These are phyloP conservation scores for Pugionium cornutum DNA, from an alignment of 345 rosid species.

Conservation along the genomic window DNA sequence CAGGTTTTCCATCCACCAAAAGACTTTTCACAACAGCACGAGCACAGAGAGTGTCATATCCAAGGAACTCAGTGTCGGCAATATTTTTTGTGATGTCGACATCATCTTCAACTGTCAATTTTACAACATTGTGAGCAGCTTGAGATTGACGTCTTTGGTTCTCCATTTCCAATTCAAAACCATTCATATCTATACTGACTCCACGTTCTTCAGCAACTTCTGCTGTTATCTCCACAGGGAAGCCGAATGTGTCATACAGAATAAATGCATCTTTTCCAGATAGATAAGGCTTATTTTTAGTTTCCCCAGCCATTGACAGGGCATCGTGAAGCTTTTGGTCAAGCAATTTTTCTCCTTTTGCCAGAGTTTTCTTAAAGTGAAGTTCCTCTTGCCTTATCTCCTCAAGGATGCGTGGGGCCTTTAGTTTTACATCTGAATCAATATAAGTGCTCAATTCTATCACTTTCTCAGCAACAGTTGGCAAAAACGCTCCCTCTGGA, in stretches of 20 bases:
- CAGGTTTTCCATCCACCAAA: constrained; percentile 76
- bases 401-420: constrained; percentile 61
- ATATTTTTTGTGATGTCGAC: constrained; percentile 52
- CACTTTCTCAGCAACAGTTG: constrained; percentile 72
- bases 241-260: constrained; percentile 82
- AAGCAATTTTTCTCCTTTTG: constrained; percentile 87
- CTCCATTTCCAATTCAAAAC: constrained; percentile 82
- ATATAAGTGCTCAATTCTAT: constrained; percentile 74
- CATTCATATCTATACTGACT: constrained; percentile 63
- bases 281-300: constrained; percentile 51
- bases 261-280: constrained; percentile 86
- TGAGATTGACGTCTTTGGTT: constrained; percentile 85
- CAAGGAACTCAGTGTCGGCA: constrained; percentile 76
- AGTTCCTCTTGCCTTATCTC: constrained; percentile 86
- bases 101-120: constrained; percentile 65
- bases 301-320: constrained; percentile 44
- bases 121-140: constrained; percentile 84
- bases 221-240: constrained; percentile 85
- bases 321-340: constrained; percentile 72
- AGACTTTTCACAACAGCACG: constrained; percentile 73
- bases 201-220: constrained; percentile 85
- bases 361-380: constrained; percentile 84
- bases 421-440: constrained; percentile 64
- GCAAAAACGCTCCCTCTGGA: constrained; percentile 69
- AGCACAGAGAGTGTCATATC: constrained; percentile 73